Percentiles rank a stretch among this genome's conserved stretches.
phyloP scores from a whole-genome alignment of 352 stramenopile genomes.

The Thalassiosira delicatula region DNA sequence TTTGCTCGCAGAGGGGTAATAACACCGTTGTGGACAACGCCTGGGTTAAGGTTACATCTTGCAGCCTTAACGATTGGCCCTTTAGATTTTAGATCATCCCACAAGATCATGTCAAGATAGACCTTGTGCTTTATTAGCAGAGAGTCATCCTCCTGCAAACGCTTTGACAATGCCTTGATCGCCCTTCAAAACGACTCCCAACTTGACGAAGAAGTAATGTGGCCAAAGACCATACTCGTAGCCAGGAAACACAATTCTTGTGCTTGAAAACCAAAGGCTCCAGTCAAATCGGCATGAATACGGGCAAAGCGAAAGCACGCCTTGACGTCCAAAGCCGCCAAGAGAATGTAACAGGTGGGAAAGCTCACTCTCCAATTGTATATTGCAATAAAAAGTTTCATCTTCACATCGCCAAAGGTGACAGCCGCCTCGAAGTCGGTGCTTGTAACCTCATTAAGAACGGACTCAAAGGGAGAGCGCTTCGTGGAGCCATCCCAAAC shows the following conservation, averaged over 20 bases:
- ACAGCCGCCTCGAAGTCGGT: conserved; percentile 12
- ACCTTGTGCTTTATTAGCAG: conserved; percentile 31
- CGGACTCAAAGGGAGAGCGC: not conserved
- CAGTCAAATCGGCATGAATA: conserved; percentile 22
- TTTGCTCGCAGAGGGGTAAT: not conserved
- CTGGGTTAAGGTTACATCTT: not conserved
- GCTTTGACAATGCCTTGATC: conserved; percentile 22
- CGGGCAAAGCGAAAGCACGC: conserved; percentile 37
- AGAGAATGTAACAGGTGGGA: conserved; percentile 5
- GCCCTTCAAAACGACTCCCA: conserved; percentile 42
- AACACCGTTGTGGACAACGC: not conserved
- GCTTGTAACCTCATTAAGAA: conserved; percentile 38
- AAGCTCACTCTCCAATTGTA: conserved; percentile 32
- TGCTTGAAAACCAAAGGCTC: conserved; percentile 34
- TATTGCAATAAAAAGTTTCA: not conserved
- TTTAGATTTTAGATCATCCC: not conserved
- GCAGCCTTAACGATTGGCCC: not conserved
- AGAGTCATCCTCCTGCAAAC: not conserved
- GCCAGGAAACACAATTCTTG: not conserved
- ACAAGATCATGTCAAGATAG: conserved; percentile 30
- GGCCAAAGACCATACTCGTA: conserved; percentile 53
- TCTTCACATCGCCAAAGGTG: conserved; percentile 31
- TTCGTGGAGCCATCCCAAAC: conserved; percentile 40
- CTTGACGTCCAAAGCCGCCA: conserved; percentile 21
- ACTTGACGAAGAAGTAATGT: conserved; percentile 2